A percentile compares a stretch with the other conserved stretches of the same genome.
These are phyloP conservation scores for Fusarium pilosicola DNA, from an alignment of 2,329 filamentous ascomycete species.

Conservation along the genomic window DNA sequence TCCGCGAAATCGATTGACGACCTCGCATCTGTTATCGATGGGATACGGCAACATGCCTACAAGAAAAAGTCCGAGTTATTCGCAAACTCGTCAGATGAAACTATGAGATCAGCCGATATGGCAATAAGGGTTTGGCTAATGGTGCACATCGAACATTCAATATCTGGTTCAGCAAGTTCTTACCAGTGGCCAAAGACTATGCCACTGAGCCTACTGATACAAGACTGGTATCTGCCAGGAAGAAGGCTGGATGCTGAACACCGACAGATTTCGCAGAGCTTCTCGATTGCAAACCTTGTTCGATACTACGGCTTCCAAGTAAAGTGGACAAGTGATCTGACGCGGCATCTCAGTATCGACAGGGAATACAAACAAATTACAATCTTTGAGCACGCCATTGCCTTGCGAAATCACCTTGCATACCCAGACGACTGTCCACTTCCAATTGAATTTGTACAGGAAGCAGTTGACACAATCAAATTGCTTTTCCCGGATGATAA, in stretches of 20 bases:
- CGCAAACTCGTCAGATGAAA: neutral
- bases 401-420: neutral
- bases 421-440: neutral
- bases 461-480: neutral
- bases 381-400: neutral
- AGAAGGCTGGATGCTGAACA: rapidly evolving
- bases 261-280: neutral
- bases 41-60: neutral
- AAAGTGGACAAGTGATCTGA: neutral
- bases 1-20: neutral
- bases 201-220: neutral
- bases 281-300: neutral
- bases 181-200: neutral
- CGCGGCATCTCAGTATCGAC: neutral
- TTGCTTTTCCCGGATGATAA: neutral
- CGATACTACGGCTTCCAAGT: neutral
- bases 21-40: neutral
- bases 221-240: neutral
- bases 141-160: neutral
- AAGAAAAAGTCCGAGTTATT: neutral
- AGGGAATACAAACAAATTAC: slow-evolving; percentile 4
- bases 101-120: neutral
- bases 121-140: neutral
- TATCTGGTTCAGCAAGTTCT: too few relatives aligned
- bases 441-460: rapidly evolving